Evolutionary conservation across 257 asterid genomes (phyloP).

Genomic region (Cruciata laevipes): DNA sequence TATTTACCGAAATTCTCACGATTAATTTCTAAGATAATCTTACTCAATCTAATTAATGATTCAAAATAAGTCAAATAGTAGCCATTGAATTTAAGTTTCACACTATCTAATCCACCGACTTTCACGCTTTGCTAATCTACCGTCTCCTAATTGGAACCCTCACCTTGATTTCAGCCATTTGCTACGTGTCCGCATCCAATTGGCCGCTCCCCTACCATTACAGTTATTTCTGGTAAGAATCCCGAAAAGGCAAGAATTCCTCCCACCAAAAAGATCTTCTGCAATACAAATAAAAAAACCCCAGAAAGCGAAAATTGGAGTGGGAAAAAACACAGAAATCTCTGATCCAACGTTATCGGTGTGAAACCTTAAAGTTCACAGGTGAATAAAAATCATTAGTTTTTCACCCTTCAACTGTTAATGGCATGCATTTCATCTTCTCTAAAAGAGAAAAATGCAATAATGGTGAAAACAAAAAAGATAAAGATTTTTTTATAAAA

Average conservation of each 20-base stretch:
- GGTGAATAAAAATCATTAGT: not conserved
- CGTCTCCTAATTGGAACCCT: not conserved
- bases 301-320: not conserved
- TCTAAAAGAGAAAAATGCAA: not conserved
- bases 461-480: not conserved
- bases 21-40: too few relatives aligned
- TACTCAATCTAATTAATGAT: too few relatives aligned
- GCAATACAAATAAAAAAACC: not conserved
- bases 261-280: not conserved
- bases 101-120: not conserved
- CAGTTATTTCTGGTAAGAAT: conserved; percentile 15
- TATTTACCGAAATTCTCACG: too few relatives aligned
- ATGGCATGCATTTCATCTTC: conserved; percentile 3
- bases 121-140: not conserved
- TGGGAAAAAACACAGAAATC: not conserved
- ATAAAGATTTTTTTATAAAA: not conserved
- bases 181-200: not conserved
- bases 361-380: not conserved
- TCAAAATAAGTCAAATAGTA: not conserved
- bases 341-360: not conserved
- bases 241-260: not conserved
- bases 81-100: not conserved
- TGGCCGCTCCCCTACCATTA: not conserved
- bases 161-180: not conserved
- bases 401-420: conserved; percentile 10